Conservation (phyloP, 805 yeast species). For the Hermanozyma aechmeae region DNA sequence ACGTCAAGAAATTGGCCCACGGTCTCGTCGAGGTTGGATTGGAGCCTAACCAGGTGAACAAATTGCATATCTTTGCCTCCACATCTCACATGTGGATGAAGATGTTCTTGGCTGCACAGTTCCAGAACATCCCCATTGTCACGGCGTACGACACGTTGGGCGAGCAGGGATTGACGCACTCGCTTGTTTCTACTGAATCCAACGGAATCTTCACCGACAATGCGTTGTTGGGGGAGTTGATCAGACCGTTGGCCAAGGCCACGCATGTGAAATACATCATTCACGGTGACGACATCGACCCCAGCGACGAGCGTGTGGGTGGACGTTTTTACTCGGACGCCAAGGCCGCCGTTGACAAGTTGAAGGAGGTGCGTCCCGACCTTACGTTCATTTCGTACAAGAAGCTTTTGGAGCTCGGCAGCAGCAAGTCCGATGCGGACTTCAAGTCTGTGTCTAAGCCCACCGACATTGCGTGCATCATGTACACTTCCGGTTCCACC, state of each 20-base stretch:
- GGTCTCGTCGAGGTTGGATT: conserved; percentile 75
- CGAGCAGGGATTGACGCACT: conserved; percentile 78
- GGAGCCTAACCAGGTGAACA: conserved; percentile 47
- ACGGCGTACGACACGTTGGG: conserved; percentile 97
- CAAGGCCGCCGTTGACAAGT: conserved; percentile 45
- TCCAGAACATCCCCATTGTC: conserved; percentile 78
- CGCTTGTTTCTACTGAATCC: conserved; percentile 75
- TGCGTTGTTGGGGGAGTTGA: conserved; percentile 52
- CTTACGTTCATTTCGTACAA: conserved; percentile 54
- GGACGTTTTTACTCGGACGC: conserved; percentile 57
- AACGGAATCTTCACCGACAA: conserved; percentile 80
- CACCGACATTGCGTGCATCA: conserved; percentile 60
- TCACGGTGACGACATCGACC: conserved; percentile 53
- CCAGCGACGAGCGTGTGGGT: conserved; percentile 51
- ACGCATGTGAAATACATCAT: conserved; percentile 57
- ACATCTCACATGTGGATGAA: conserved; percentile 91
- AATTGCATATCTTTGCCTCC: conserved; percentile 76
- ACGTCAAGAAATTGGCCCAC: conserved; percentile 50
- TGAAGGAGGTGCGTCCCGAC: conserved; percentile 67
- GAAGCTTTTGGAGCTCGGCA: conserved; percentile 61
- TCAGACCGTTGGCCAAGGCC: conserved; percentile 64
- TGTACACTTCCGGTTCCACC: conserved; percentile 85
- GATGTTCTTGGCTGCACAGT: conserved; percentile 65
- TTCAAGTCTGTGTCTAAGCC: conserved; percentile 40
- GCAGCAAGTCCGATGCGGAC: conserved; percentile 30